These are phyloP conservation scores for Verticillium albo-atrum DNA, from an alignment of 2,329 filamentous ascomycete species.

Conservation along the genomic window DNA sequence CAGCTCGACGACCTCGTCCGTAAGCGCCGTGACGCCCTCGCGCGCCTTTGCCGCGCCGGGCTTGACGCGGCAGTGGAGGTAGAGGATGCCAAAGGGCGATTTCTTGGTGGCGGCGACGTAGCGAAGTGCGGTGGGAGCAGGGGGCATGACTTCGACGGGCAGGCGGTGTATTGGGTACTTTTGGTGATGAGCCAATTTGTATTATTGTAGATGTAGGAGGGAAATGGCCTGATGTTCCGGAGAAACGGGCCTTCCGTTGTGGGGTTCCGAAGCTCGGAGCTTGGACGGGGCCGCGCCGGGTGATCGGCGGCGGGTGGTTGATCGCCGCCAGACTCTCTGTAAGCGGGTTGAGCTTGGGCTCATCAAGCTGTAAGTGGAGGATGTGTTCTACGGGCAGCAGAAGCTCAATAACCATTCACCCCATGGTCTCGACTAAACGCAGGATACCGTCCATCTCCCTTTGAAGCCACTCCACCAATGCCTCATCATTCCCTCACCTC, in stretches of 20 bases:
- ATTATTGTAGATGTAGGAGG: neutral
- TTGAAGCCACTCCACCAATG: too few species aligned
- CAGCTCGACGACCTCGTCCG: constrained; percentile 54
- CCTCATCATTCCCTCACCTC: constrained; percentile 11
- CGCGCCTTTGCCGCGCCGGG: constrained; percentile 58
- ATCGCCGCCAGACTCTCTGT: too few species aligned
- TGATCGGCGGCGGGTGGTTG: too few species aligned
- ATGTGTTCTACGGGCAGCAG: too few species aligned
- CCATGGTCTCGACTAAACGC: too few species aligned
- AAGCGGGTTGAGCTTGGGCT: too few species aligned
- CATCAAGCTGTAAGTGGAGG: too few species aligned
- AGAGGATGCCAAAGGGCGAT: constrained; percentile 40
- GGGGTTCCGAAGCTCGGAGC: too few species aligned
- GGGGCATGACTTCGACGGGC: neutral
- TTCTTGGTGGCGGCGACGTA: constrained; percentile 46
- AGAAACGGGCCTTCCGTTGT: neutral
- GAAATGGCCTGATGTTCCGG: neutral
- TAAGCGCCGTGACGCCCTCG: constrained; percentile 55
- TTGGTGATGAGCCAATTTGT: too few species aligned
- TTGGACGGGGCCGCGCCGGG: too few species aligned
- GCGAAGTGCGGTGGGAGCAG: constrained; percentile 27
- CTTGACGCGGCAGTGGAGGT: constrained; percentile 63
- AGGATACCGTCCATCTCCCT: too few species aligned
- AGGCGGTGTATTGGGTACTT: neutral
- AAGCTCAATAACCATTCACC: too few species aligned